phyloP scores from a whole-genome alignment of 139 green algal species.

The Ettlia oleoabundans region DNA sequence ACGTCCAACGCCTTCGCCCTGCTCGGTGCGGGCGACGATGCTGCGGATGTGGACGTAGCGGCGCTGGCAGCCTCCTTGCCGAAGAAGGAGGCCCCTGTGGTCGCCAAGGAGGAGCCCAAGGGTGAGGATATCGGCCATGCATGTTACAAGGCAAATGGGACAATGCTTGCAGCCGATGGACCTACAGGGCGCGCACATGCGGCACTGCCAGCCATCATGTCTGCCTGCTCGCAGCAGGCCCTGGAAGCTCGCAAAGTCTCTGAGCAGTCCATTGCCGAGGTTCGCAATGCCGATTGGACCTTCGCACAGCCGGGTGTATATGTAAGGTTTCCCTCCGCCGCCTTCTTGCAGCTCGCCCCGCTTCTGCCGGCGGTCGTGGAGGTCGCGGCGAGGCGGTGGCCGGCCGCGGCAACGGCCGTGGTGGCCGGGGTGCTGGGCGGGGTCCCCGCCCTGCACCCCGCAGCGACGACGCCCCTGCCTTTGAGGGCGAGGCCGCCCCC shows the following conservation, averaged over 20 bases:
- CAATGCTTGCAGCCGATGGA: no score
- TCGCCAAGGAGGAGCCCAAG: conserved; percentile 25
- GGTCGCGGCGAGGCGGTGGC: conserved; percentile 1
- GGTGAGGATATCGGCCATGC: conserved; percentile 6
- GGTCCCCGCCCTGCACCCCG: neutral
- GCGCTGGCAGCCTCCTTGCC: conserved; percentile 31
- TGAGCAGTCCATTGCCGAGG: no score
- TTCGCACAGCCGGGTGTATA: no score
- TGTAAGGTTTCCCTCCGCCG: no score
- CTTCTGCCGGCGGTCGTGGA: conserved; percentile 8
- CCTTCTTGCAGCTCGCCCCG: conserved; percentile 16
- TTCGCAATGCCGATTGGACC: no score
- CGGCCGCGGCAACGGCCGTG: neutral
- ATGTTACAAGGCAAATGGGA: no score
- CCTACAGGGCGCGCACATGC: no score
- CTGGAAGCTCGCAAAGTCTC: no score
- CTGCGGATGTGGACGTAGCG: conserved; percentile 29
- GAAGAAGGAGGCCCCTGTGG: conserved; percentile 38
- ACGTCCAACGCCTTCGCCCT: conserved; percentile 40
- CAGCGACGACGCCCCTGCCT: conserved; percentile 14
- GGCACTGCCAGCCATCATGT: no score
- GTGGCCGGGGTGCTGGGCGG: conserved; percentile 12
- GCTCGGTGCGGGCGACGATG: conserved; percentile 53
- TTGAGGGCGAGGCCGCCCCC: conserved; percentile 38
- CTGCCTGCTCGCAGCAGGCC: no score